Base-by-base conservation (phyloP, 148 eudicot genomes). In the Oxyria digyna region DNA sequence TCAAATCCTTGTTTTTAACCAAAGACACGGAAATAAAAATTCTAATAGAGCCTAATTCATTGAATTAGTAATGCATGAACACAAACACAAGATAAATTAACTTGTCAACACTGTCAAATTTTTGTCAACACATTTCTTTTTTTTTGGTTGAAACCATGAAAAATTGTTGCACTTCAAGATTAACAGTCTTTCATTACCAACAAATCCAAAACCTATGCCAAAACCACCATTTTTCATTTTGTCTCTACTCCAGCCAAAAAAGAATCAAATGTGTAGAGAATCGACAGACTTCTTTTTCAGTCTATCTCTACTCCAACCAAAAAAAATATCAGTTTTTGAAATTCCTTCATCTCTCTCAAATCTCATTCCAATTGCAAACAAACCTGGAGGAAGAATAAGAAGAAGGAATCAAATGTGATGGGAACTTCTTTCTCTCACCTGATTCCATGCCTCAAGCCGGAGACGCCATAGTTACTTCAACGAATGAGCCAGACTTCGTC, bases 341-440 rank as follows among this genome's bases (percentile, higher is more conserved):
- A 64, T 33, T 33, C 62, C 26, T 33, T 33, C n/a, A 3, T 66
- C 68, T 66, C 46, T 37, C 29, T 37, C 42, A 24, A 1, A 3
- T 4, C 3, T n/a, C 68, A 32, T 20, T 10, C 27, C 4, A 66
- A 46, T 66, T 37, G 46, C 45, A n/a, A 46, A 66, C n/a, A 21
- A 41, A 66, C 27, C 45, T 35, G 69, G 69, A 66, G 68, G 49
- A 40, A 62, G 76, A 57, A 33, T 3, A 3, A 3, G 6, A 10
- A 11, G 59, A 52, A 26, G 67, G 57, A 4, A 49, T 55, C 72
- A 69, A 74, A 74, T 74, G 77, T 87, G 85, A 91, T 89, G 97
- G 97, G 98, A 62, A 84, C 78, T 66, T 83, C 85, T 13, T 70
- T 93, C 75, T 93, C 97, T 66, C 89, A 86, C 77, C 87, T 83